phyloP scores from a whole-genome alignment of 129 eudicot species.

The Logfia minima region DNA sequence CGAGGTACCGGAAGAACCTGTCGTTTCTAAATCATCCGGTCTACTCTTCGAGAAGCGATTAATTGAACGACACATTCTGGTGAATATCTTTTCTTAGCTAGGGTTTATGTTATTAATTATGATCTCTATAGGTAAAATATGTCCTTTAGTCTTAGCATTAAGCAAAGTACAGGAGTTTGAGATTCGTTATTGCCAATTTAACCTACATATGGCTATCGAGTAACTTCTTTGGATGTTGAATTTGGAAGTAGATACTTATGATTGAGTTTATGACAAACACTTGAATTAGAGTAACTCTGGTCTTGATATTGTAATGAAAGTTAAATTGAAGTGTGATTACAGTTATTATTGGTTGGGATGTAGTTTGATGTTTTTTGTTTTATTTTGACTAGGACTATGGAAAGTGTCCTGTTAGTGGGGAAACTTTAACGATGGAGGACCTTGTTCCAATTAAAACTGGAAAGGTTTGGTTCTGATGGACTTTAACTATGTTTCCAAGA shows the following conservation, averaged over 20 bases:
- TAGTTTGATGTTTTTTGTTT: conserved; percentile 12
- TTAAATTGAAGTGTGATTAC: neutral
- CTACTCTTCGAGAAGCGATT: conserved; percentile 83
- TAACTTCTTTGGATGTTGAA: neutral
- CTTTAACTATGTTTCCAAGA: neutral
- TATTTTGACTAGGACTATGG: conserved; percentile 67
- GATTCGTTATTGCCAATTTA: neutral
- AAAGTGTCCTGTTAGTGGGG: conserved; percentile 93
- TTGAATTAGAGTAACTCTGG: neutral
- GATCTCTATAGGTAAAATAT: neutral
- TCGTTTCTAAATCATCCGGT: conserved; percentile 87
- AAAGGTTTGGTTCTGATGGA: conserved; percentile 54
- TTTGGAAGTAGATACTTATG: neutral
- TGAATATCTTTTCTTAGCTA: conserved; percentile 21
- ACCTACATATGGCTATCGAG: neutral
- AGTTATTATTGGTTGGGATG: neutral
- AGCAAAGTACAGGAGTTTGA: neutral
- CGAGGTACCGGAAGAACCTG: conserved; percentile 98
- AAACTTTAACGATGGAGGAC: conserved; percentile 71
- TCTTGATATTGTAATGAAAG: neutral
- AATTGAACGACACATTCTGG: conserved; percentile 73
- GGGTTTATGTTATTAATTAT: conserved; percentile 16
- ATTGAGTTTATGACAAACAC: neutral
- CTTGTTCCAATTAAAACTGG: conserved; percentile 80
- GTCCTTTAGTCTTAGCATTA: neutral